Evolutionary conservation across 2,329 filamentous ascomycete species (phyloP).

Genomic region (Penicillium verrucosum): DNA sequence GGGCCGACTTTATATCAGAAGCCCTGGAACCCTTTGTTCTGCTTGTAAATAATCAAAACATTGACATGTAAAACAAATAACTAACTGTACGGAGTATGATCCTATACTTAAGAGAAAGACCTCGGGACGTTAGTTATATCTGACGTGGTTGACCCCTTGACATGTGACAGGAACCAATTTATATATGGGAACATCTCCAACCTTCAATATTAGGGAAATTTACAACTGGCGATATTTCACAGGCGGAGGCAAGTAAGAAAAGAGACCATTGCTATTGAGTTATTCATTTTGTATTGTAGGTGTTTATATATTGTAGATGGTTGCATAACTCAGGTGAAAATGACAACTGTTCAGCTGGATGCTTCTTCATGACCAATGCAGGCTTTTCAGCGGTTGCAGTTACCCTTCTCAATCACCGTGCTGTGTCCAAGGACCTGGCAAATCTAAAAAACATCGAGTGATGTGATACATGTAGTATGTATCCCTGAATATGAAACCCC

Average conservation of each 20-base stretch:
- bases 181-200: neutral
- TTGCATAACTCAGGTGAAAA: neutral
- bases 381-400: too few relatives aligned
- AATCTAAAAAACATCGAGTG: neutral
- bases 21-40: neutral
- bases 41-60: neutral
- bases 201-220: neutral
- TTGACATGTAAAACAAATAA: neutral
- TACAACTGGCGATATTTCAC: neutral
- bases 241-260: neutral
- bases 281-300: neutral
- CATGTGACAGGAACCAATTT: slow-evolving; percentile 2
- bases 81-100: too few relatives aligned
- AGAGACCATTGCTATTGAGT: neutral
- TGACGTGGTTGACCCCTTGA: neutral
- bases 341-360: neutral
- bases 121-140: neutral
- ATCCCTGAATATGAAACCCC: slow-evolving; percentile 52
- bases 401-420: neutral
- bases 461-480: slow-evolving; percentile 29
- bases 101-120: neutral
- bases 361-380: neutral
- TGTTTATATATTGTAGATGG: neutral
- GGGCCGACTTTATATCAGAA: neutral
- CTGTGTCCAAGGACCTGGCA: neutral